Percentiles rank a stretch among this genome's conserved stretches.
These are phyloP conservation scores for Ilex paraguariensis DNA, from an alignment of 305 asterid genomes.

Conservation along the genomic window DNA sequence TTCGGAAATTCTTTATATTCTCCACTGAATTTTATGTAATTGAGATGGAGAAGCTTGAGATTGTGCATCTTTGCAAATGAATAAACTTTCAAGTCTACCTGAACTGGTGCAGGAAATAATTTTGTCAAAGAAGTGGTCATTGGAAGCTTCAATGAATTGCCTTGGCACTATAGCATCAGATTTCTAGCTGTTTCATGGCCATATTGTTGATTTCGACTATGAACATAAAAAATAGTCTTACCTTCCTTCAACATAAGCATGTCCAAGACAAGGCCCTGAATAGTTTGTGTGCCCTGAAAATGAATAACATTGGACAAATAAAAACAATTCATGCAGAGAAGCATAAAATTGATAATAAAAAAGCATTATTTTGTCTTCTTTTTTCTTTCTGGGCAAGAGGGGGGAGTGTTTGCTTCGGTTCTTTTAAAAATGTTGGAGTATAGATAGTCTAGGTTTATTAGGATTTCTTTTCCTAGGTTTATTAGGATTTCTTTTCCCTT, in stretches of 20 bases:
- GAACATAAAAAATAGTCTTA: not conserved
- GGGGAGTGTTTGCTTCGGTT: not conserved
- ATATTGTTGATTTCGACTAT: not conserved
- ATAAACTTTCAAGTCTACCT: not conserved
- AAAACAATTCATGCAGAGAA: not conserved
- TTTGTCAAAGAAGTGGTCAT: not conserved
- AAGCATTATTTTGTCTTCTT: not conserved
- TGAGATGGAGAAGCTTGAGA: not conserved
- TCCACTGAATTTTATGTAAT: not conserved
- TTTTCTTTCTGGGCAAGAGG: too few relatives aligned
- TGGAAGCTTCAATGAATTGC: not conserved
- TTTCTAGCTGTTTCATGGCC: not conserved
- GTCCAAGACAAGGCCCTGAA: not conserved
- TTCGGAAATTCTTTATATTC: not conserved
- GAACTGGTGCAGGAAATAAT: not conserved
- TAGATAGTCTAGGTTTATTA: too few relatives aligned
- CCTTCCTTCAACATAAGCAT: not conserved
- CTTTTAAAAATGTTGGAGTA: too few relatives aligned
- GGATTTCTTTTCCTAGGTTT: too few relatives aligned
- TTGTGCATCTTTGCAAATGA: not conserved
- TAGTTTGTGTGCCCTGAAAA: not conserved
- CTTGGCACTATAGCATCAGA: not conserved
- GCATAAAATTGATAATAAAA: not conserved
- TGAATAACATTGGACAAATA: not conserved
- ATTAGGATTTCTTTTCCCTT: too few relatives aligned